phyloP scores from a whole-genome alignment of 352 stramenopile species.

The Blastocystis sp. region DNA sequence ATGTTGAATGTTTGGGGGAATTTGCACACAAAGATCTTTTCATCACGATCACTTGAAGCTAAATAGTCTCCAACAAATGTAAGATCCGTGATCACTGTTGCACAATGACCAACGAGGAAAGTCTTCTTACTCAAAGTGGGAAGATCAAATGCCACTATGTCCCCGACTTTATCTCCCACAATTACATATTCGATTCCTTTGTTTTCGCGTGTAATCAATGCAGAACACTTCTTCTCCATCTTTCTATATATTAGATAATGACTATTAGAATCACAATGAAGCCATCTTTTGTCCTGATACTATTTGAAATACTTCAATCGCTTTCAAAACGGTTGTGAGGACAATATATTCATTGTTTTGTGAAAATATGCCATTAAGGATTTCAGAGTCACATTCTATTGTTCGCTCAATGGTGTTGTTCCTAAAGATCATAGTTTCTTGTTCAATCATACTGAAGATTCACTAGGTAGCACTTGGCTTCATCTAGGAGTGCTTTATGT shows the following conservation, averaged over 20 bases:
- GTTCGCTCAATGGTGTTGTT: not conserved
- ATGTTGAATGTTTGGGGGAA: slow-evolving; percentile 58
- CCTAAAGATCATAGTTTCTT: not conserved
- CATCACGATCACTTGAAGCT: slow-evolving; percentile 58
- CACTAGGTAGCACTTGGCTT: slow-evolving; percentile 26
- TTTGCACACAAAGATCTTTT: slow-evolving; percentile 56
- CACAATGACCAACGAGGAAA: slow-evolving; percentile 19
- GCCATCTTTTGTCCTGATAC: not conserved
- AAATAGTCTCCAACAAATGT: slow-evolving; percentile 24
- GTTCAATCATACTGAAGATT: not conserved
- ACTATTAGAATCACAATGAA: not conserved
- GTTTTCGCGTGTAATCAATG: not conserved
- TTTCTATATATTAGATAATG: not conserved
- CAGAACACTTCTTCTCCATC: slow-evolving; percentile 54
- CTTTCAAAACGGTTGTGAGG: not conserved
- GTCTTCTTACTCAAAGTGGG: not conserved
- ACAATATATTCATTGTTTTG: not conserved
- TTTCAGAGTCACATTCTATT: slow-evolving; percentile 26
- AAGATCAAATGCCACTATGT: slow-evolving; percentile 3
- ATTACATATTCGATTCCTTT: slow-evolving; percentile 28
- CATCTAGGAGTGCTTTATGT: slow-evolving; percentile 1
- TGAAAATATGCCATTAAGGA: slow-evolving; percentile 22
- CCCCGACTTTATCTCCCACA: slow-evolving; percentile 39
- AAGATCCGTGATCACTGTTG: slow-evolving; percentile 43
- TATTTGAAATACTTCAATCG: not conserved